A percentile compares a stretch with the other conserved stretches of the same genome.
Evolutionary conservation across 169 alveolate genomes (phyloP).

Genomic region (Plasmodium knowlesi): DNA sequence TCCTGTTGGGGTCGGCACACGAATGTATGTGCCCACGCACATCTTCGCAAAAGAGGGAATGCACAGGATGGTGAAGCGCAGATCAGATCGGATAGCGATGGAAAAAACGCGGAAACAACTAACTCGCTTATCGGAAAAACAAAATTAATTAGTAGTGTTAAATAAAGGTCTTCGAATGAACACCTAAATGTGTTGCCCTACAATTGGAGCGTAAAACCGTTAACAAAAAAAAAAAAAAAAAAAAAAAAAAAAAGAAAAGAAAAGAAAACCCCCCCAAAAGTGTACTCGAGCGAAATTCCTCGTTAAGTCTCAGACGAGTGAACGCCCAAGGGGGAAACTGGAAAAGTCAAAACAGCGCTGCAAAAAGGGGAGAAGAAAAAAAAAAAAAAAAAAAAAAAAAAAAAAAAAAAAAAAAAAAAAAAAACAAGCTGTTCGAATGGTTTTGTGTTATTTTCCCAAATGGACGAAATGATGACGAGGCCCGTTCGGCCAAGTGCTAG

Average conservation of each 20-base stretch:
- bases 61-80: too few relatives aligned
- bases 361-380: neutral
- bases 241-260: too few relatives aligned
- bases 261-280: too few relatives aligned
- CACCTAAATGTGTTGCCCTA: neutral
- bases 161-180: neutral
- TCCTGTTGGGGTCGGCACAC: neutral
- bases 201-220: neutral
- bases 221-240: too few relatives aligned
- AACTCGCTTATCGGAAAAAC: neutral
- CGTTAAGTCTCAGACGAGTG: neutral
- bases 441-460: neutral
- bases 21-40: neutral
- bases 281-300: neutral
- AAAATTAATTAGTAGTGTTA: neutral
- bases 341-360: neutral
- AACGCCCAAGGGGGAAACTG: neutral
- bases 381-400: neutral
- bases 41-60: neutral
- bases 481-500: neutral
- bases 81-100: neutral
- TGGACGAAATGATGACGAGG: neutral
- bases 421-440: too few relatives aligned
- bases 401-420: too few relatives aligned
- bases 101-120: neutral